Percentiles rank a stretch among this genome's conserved stretches.
These are phyloP conservation scores for Fusarium pilosicola DNA, from an alignment of 2,329 filamentous ascomycete species.

Conservation along the genomic window DNA sequence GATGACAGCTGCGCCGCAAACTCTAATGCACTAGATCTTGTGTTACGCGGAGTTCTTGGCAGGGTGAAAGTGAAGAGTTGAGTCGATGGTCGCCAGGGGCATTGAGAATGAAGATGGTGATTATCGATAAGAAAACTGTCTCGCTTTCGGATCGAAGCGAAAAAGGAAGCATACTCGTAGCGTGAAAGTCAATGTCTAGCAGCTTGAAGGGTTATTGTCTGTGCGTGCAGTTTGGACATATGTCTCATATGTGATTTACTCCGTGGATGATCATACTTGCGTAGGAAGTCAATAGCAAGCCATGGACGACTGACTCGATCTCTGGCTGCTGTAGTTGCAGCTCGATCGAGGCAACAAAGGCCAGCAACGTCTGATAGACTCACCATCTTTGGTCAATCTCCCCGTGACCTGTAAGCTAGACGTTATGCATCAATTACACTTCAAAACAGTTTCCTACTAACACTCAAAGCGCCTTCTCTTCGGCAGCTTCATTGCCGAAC, in stretches of 20 bases:
- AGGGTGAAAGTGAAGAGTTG: neutral
- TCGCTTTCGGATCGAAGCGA: neutral
- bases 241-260: neutral
- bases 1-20: conserved; percentile 14
- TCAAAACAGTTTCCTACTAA: neutral
- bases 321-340: neutral
- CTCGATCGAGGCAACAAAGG: neutral
- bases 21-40: neutral
- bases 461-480: neutral
- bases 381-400: neutral
- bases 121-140: neutral
- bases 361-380: neutral
- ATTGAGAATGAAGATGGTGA: neutral
- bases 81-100: neutral
- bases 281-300: neutral
- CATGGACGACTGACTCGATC: neutral
- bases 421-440: neutral
- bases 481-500: neutral
- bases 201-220: neutral
- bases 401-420: neutral
- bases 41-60: neutral
- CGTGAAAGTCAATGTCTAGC: neutral
- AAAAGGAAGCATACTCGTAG: neutral
- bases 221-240: neutral
- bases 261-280: too few relatives aligned